Evolutionary conservation across 2,329 filamentous ascomycete species (phyloP).

Genomic region (Neocatenulostroma microsporum): DNA sequence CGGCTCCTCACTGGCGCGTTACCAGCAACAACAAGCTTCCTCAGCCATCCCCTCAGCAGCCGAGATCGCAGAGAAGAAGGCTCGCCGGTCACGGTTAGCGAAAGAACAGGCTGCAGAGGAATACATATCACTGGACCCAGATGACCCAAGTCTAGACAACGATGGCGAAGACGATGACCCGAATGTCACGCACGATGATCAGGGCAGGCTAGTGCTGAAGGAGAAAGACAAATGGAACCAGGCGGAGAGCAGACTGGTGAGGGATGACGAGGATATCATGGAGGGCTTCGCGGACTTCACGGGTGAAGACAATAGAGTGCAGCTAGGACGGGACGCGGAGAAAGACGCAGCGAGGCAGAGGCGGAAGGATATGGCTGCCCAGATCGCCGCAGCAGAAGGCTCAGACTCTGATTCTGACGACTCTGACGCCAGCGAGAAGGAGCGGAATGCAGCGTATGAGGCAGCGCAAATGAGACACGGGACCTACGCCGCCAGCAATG

Average conservation of each 20-base stretch:
- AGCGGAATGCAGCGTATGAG: slow-evolving; percentile 72
- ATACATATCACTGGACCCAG: slow-evolving; percentile 57
- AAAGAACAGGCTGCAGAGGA: slow-evolving; percentile 51
- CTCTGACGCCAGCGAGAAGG: slow-evolving; percentile 55
- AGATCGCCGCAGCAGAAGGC: slow-evolving; percentile 63
- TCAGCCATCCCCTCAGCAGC: slow-evolving; percentile 66
- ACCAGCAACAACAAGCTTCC: slow-evolving; percentile 22
- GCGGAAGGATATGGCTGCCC: slow-evolving; percentile 62
- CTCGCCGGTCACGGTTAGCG: slow-evolving; percentile 72
- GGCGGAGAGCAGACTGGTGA: slow-evolving; percentile 62
- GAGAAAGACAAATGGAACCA: slow-evolving; percentile 5
- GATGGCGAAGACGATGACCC: slow-evolving; percentile 36
- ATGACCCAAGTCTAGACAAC: slow-evolving; percentile 40
- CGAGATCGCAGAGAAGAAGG: slow-evolving; percentile 86
- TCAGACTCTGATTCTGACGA: slow-evolving; percentile 41
- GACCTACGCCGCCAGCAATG: slow-evolving; percentile 54
- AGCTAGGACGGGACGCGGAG: slow-evolving; percentile 71
- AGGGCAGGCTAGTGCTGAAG: slow-evolving; percentile 37
- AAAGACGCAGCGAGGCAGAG: slow-evolving; percentile 60
- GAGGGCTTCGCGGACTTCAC: slow-evolving; percentile 85
- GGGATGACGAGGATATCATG: slow-evolving; percentile 83
- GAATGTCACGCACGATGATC: slow-evolving; percentile 34
- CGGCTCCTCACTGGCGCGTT: slow-evolving; percentile 40
- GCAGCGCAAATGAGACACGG: slow-evolving; percentile 76
- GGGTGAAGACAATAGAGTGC: slow-evolving; percentile 64